Conservation (phyloP, 2,329 filamentous ascomycete genomes). For the Clarireedia hainanense region DNA sequence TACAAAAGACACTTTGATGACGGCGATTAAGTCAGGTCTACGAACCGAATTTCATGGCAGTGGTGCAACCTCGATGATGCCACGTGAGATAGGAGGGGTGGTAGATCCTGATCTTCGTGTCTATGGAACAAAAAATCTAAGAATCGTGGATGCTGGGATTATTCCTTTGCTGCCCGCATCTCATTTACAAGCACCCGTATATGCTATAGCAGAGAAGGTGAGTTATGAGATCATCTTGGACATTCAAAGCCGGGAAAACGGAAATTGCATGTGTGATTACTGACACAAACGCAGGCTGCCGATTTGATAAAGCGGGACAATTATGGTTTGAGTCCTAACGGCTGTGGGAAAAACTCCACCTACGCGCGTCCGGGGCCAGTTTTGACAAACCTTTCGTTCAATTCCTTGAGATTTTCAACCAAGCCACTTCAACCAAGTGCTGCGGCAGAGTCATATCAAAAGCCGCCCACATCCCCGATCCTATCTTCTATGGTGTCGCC, state of each 20-base stretch:
- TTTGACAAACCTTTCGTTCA: conserved; percentile 3
- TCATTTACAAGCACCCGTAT: conserved; percentile 16
- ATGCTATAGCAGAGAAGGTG: conserved; percentile 18
- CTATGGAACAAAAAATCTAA: conserved; percentile 17
- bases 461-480: not conserved
- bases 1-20: conserved; percentile 14
- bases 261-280: not conserved
- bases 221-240: not conserved
- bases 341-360: conserved; percentile 9
- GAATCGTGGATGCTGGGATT: conserved; percentile 20
- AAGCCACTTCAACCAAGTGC: not conserved
- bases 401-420: not conserved
- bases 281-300: conserved; percentile 15
- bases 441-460: not conserved
- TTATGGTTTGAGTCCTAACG: conserved; percentile 8
- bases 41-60: conserved; percentile 22
- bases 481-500: not conserved
- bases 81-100: conserved; percentile 16
- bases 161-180: conserved; percentile 15
- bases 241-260: too few relatives aligned
- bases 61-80: conserved; percentile 21
- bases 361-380: conserved; percentile 7
- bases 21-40: conserved; percentile 16
- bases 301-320: conserved; percentile 23
- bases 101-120: conserved; percentile 17